Evolutionary conservation across 306 rosid species (phyloP).

Genomic region (Mucuna pruriens): DNA sequence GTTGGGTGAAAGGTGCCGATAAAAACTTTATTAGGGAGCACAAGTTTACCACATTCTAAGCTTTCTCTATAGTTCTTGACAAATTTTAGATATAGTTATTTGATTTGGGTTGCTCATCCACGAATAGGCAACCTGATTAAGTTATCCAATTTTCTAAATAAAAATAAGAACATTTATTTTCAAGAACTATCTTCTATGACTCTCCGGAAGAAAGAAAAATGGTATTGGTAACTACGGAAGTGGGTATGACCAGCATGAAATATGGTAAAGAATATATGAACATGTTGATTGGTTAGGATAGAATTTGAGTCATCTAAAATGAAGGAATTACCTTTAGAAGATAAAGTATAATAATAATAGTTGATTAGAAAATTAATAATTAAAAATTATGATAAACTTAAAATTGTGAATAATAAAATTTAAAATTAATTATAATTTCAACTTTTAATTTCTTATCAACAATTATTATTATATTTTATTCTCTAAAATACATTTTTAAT

Average conservation of each 20-base stretch:
- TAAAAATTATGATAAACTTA: no score
- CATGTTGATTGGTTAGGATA: constrained; percentile 58
- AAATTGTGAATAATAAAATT: no score
- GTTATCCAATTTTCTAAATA: neutral
- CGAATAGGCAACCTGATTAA: neutral
- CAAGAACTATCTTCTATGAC: neutral
- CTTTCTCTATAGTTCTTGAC: neutral
- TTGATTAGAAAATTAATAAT: no score
- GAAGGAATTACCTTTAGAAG: no score
- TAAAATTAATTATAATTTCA: no score
- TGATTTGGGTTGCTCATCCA: neutral
- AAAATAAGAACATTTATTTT: neutral
- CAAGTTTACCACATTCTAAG: constrained; percentile 10
- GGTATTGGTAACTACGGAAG: constrained; percentile 40
- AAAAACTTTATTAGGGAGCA: constrained; percentile 5
- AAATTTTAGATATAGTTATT: neutral
- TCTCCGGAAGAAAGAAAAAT: constrained; percentile 27
- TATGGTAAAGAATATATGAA: constrained; percentile 17
- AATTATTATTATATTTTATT: no score
- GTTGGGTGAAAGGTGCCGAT: constrained; percentile 13
- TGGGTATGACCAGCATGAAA: constrained; percentile 48
- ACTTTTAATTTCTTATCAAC: no score
- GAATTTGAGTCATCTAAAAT: no score
- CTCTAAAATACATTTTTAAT: no score
- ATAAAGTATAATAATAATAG: no score